Evolutionary conservation across 2,329 filamentous ascomycete genomes (phyloP).

Genomic region (Xylaria sp.): DNA sequence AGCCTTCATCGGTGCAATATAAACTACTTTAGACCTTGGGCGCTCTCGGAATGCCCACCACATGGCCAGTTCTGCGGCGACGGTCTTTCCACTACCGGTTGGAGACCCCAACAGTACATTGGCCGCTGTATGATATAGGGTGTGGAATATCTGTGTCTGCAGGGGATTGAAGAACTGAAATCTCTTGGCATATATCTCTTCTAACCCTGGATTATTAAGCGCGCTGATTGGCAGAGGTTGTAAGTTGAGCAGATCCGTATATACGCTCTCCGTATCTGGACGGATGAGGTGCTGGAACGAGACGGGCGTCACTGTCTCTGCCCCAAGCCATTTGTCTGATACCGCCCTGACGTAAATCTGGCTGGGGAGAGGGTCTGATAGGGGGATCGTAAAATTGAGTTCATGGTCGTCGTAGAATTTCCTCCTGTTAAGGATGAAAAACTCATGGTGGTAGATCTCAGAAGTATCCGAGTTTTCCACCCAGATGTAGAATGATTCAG

Average conservation of each 20-base stretch:
- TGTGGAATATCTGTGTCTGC: constrained; percentile 99
- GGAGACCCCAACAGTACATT: constrained; percentile 96
- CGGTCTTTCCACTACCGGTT: constrained; percentile 96
- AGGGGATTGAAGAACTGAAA: constrained; percentile 99
- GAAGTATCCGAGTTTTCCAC: constrained; percentile 97
- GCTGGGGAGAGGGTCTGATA: constrained; percentile 88
- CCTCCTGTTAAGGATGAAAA: constrained; percentile 86
- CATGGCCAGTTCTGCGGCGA: constrained; percentile 95
- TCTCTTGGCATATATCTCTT: constrained; percentile 84
- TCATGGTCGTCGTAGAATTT: constrained; percentile 97
- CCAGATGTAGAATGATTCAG: constrained; percentile 98
- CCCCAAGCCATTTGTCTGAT: constrained; percentile 94
- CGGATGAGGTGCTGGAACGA: constrained; percentile 98
- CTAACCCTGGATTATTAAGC: constrained; percentile 81
- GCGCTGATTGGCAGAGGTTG: constrained; percentile 87
- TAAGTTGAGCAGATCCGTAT: constrained; percentile 89
- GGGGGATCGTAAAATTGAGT: constrained; percentile 93
- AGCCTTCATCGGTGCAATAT: constrained; percentile 99
- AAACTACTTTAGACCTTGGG: constrained; percentile 95
- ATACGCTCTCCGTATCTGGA: constrained; percentile 95
- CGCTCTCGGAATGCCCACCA: constrained; percentile 98
- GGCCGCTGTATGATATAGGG: constrained; percentile 85
- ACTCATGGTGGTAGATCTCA: constrained; percentile 97
- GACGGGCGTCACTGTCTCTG: constrained; percentile 91
- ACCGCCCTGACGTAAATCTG: constrained; percentile 96